Evolutionary conservation across 805 yeast species (phyloP).

Genomic region (Groenewaldozyma tartarivorans): DNA sequence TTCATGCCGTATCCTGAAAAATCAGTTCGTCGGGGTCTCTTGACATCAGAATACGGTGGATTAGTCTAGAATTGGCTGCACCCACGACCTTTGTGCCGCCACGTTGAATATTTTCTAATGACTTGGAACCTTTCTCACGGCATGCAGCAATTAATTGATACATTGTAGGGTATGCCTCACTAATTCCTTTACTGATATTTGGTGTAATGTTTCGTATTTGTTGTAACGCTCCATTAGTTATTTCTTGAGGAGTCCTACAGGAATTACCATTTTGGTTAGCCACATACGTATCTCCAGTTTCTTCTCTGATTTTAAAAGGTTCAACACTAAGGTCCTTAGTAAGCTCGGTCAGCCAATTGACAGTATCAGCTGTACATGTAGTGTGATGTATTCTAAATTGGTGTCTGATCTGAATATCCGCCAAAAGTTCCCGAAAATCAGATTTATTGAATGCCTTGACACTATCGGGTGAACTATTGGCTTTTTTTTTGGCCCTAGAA

Average conservation of each 20-base stretch:
- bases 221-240: conserved; percentile 8
- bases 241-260: conserved; percentile 11
- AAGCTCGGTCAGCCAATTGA: conserved; percentile 13
- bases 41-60: conserved; percentile 6
- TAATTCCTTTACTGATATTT: conserved; percentile 8
- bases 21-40: conserved; percentile 11
- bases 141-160: conserved; percentile 8
- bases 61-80: conserved; percentile 6
- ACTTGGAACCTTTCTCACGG: conserved; percentile 8
- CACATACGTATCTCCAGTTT: neutral
- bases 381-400: conserved; percentile 10
- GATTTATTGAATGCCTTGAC: neutral
- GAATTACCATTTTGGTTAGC: conserved; percentile 12
- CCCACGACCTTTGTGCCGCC: conserved; percentile 7
- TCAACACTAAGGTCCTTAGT: conserved; percentile 8
- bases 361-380: conserved; percentile 6
- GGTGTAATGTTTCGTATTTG: conserved; percentile 18
- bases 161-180: conserved; percentile 9
- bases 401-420: conserved; percentile 8
- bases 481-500: neutral
- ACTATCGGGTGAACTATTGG: neutral
- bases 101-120: conserved; percentile 8
- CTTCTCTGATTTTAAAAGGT: conserved; percentile 8
- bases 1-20: too few species aligned
- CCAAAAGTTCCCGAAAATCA: neutral